Evolutionary conservation across 2,329 filamentous ascomycete species (phyloP), one percentile per base, ranked within the genome.

Genomic region (Fusarium domesticum): DNA sequence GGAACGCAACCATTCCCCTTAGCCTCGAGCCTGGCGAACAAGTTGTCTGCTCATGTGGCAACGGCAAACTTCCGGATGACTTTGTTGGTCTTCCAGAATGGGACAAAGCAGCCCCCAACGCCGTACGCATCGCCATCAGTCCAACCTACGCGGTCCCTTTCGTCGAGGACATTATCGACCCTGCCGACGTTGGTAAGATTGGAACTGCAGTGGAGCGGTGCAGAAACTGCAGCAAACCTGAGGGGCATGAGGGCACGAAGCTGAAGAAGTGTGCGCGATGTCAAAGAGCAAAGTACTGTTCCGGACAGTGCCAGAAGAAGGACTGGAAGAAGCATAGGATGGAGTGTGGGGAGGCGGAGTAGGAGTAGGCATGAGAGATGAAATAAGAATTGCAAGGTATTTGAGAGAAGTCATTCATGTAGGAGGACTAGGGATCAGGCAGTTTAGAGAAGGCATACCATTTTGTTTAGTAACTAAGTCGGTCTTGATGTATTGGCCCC

Each of bases 71-170:
- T 5, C 73, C 73, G 0, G 47, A 63, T 0, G 39, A 58, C 35
- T 80, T 68, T 41, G 50, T 70, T 31, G 43, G 57, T 4, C 37
- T 76, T 6, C 72, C 73, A 0, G 65, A 69, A 15, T 75, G 75
- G 67, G 66, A 74, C 0, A 63, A 57, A 7, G 68, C 68, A 10
- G 63, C 64, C 1, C 59, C 65, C 42, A 63, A 71, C 37, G 70
- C 75, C 19, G 77, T 81, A 19, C 72, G 82, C 6, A 65, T 80
- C 6, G 78, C 77, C 5, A 77, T 84, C 52, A 83, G 79, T 43
- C 78, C 78, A 0, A 63, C 67, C 0, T 84, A 72, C 56, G 63
- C 74, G 7, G 65, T 68, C 17, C 66, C 68, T 0, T 64, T 69
- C 8, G 68, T 73, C 1, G 74, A 77, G 53, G 60, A 70, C 18